These are phyloP conservation scores for Xylariales sp. DNA, from an alignment of 2,329 filamentous ascomycete species.

Conservation along the genomic window DNA sequence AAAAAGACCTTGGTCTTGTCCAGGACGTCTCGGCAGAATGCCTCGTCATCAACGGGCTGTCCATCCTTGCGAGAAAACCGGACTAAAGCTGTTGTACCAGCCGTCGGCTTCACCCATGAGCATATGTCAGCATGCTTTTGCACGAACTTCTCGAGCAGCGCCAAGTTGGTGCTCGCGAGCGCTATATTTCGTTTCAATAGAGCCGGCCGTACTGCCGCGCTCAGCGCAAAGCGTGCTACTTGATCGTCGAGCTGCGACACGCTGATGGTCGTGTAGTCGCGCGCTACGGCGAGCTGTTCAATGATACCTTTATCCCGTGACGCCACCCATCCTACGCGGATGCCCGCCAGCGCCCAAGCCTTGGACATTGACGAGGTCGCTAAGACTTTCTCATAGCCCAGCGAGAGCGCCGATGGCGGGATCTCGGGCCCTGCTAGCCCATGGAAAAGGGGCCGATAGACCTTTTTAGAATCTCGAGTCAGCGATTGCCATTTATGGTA, in stretches of 20 bases:
- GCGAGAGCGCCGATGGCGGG: constrained; percentile 75
- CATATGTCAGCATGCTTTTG: constrained; percentile 69
- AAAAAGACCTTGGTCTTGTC: constrained; percentile 78
- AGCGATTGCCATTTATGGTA: too few species aligned
- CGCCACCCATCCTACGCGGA: constrained; percentile 86
- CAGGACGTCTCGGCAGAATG: constrained; percentile 76
- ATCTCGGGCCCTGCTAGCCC: constrained; percentile 60
- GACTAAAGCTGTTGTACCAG: constrained; percentile 83
- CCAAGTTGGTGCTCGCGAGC: constrained; percentile 70
- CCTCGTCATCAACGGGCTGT: constrained; percentile 75
- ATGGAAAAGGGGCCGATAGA: constrained; percentile 87
- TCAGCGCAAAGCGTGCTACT: constrained; percentile 80
- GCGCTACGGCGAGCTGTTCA: constrained; percentile 69
- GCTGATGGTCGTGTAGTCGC: constrained; percentile 88
- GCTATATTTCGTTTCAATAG: constrained; percentile 69
- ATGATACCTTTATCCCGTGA: constrained; percentile 72
- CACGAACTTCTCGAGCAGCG: constrained; percentile 70
- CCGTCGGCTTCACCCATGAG: constrained; percentile 76
- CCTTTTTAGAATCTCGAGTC: constrained; percentile 47
- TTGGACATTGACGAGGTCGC: constrained; percentile 87
- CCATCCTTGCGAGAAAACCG: constrained; percentile 70
- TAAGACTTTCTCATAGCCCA: constrained; percentile 78
- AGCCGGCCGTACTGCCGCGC: constrained; percentile 54
- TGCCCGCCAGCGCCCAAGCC: constrained; percentile 83
- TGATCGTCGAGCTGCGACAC: constrained; percentile 86